Conservation (phyloP, 1,284 basidiomycete species). For the Puccinia horiana region DNA sequence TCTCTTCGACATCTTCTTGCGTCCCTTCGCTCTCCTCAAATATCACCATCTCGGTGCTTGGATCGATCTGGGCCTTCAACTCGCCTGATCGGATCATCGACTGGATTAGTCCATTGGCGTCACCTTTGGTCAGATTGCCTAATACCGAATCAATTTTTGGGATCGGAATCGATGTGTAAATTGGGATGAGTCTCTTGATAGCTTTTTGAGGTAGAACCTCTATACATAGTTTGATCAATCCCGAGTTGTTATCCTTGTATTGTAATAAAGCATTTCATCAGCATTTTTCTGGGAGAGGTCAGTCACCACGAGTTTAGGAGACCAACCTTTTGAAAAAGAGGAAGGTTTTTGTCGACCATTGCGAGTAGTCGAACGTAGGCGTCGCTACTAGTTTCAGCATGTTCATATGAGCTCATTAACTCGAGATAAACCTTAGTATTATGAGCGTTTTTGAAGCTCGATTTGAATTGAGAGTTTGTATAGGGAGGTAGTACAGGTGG, state of each 20-base stretch:
- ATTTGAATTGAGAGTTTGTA: slow-evolving; percentile 31
- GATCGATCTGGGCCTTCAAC: slow-evolving; percentile 20
- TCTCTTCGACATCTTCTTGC: not conserved
- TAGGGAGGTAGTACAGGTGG: slow-evolving; percentile 36
- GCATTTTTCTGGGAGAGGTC: no score
- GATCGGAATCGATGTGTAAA: slow-evolving; percentile 41
- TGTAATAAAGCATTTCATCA: not conserved
- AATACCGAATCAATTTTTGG: not conserved
- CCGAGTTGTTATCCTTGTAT: slow-evolving; percentile 38
- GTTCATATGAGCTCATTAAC: slow-evolving; percentile 25
- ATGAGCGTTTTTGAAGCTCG: not conserved
- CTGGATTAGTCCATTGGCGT: not conserved
- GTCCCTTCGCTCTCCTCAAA: not conserved
- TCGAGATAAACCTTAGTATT: not conserved
- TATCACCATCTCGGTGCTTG: not conserved
- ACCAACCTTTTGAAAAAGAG: slow-evolving; percentile 30
- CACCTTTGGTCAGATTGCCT: not conserved
- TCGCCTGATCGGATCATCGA: slow-evolving; percentile 39
- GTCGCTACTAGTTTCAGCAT: not conserved
- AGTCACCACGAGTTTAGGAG: no score
- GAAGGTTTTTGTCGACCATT: slow-evolving; percentile 1
- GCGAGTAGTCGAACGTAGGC: not conserved
- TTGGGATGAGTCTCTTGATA: slow-evolving; percentile 28
- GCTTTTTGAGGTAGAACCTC: slow-evolving; percentile 16
- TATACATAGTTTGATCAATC: slow-evolving; percentile 36